Conservation (phyloP, 192 early-diverging fungal genomes). For the Gryganskiella cystojenkinii region DNA sequence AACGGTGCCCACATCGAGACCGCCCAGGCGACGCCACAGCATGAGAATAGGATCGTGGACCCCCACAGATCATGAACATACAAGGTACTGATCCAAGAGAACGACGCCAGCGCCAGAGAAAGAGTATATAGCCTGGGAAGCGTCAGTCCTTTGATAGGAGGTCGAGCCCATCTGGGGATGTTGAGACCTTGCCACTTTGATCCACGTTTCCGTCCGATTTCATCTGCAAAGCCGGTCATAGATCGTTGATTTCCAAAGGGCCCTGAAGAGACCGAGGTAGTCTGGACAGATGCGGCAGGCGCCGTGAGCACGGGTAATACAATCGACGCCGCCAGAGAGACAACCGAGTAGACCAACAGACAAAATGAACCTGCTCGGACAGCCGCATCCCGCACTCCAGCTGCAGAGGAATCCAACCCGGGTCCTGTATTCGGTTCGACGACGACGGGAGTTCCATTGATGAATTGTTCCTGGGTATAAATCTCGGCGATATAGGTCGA, state of each 20-base stretch:
- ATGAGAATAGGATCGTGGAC: conserved; percentile 76
- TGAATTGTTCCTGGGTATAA: conserved; percentile 36
- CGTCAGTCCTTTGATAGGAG: conserved; percentile 49
- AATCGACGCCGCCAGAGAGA: conserved; percentile 71
- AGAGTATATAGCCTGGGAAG: conserved; percentile 75
- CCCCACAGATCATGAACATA: conserved; percentile 60
- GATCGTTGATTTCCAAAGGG: conserved; percentile 20
- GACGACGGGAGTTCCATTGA: conserved; percentile 7
- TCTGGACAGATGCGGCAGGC: conserved; percentile 11
- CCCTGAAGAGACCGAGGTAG: conserved; percentile 5
- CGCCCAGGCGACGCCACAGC: conserved; percentile 88
- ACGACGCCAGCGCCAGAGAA: conserved; percentile 74
- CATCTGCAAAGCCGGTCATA: not conserved
- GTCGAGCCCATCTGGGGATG: conserved; percentile 14
- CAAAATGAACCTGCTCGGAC: conserved; percentile 89
- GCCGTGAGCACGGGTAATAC: conserved; percentile 56
- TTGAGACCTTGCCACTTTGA: conserved; percentile 8
- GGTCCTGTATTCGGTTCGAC: conserved; percentile 11
- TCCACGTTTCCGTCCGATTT: not conserved
- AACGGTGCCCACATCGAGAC: conserved; percentile 94
- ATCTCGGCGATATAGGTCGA: conserved; percentile 69
- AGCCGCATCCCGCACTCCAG: conserved; percentile 60
- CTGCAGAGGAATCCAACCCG: conserved; percentile 7
- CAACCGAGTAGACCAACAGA: conserved; percentile 84
- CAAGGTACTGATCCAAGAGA: conserved; percentile 76